These are phyloP conservation scores for Zanthoxylum bungeanum DNA, from an alignment of 345 rosid genomes.

Conservation along the genomic window DNA sequence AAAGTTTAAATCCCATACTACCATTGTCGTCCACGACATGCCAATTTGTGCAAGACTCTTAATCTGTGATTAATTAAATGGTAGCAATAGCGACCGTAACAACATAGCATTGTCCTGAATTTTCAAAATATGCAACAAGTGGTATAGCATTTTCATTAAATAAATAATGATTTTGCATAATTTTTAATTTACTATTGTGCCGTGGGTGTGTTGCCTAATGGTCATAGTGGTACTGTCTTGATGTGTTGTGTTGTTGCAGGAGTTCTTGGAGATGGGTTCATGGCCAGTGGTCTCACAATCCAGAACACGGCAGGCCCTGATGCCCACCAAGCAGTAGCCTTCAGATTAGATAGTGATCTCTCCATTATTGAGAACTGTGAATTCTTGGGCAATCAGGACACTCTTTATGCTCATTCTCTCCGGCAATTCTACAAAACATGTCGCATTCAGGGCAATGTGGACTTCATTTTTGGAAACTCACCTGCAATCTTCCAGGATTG, in stretches of 20 bases:
- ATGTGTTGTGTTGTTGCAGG: conserved; percentile 36
- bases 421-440: conserved; percentile 86
- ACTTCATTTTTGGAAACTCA: conserved; percentile 88
- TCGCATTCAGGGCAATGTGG: conserved; percentile 82
- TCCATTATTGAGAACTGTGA: conserved; percentile 77
- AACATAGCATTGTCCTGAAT: no score
- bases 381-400: conserved; percentile 90
- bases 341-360: conserved; percentile 80
- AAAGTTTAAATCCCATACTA: no score
- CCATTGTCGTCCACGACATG: no score
- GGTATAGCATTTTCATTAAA: no score
- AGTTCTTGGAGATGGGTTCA: conserved; percentile 89
- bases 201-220: background rate
- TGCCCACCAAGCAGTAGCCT: conserved; percentile 92
- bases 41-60: no score
- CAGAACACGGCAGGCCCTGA: conserved; percentile 83
- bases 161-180: no score
- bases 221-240: background rate
- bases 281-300: conserved; percentile 83
- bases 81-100: no score
- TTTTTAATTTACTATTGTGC: no score
- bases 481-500: conserved; percentile 82
- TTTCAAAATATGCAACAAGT: no score
- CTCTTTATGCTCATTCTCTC: conserved; percentile 76
- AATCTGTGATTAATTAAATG: no score